Base-by-base conservation (phyloP, 192 early-diverging fungal species). In the Backusella luteola region DNA sequence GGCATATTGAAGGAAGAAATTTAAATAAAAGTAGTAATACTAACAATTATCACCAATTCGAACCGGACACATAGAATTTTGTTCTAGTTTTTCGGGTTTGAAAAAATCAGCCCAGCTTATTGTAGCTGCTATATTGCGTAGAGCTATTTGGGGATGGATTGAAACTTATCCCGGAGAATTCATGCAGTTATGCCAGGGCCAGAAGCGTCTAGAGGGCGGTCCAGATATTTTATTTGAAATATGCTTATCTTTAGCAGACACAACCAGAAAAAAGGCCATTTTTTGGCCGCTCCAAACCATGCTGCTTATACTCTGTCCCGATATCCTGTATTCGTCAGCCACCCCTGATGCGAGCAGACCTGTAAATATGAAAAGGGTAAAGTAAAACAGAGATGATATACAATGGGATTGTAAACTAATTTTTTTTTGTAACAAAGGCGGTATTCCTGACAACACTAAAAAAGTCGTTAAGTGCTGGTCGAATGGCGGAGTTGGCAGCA, bases 81-180 rank as follows among this genome's bases (percentile, higher is more conserved):
- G 85, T 26, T 75, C 84, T 19, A 80, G 82, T 2, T 90, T 90
- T 76, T 46, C 85, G 38, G 83, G 86, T 73, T 84, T 95, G 69
- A 93, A 91, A 73, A 84, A 87, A 8, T 81, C 88, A 4, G 90
- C 93, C 5, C 96, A 96, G 71, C 87, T 92, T 17, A 84, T 91
- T n/a, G 83, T 92, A 77, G 92, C 94, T 0, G 85, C 92, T 11
- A 88, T 92, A 15, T 85, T 97, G 69, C 89, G 95, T 23, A 90
- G 91, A 34, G 90, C 89, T 6, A 94, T 98, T 74, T 97, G 96
- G 96, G 92, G 92, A 81, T 98, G 95, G 91, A 96, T 98, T 42
- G 91, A 94, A 70, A 88, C 90, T 12, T 97, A 94, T 77, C 92
- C 94, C 0, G 82, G 86, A 8, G 96, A 97, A 69, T 98, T 95